phyloP scores from a whole-genome alignment of 2,329 filamentous ascomycete species.

The Lachnellula arida region DNA sequence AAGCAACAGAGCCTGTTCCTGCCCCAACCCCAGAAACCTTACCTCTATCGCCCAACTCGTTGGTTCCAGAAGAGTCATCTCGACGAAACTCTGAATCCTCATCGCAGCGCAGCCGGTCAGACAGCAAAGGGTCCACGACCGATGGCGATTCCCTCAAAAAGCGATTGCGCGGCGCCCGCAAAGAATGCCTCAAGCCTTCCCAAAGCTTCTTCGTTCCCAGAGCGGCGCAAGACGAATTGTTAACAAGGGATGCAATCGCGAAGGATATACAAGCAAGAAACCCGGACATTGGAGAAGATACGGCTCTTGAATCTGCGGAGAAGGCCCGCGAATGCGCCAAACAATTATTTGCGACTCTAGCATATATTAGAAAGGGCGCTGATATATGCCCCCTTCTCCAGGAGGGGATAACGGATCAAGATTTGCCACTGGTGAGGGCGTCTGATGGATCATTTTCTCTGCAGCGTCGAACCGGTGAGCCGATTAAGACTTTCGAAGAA shows the following conservation, averaged over 20 bases:
- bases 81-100: constrained; percentile 5
- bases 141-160: constrained; percentile 4
- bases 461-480: background rate
- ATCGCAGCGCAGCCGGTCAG: constrained; percentile 1
- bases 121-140: constrained; percentile 4
- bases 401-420: constrained; percentile 11
- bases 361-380: constrained; percentile 8
- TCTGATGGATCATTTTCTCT: background rate
- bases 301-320: background rate
- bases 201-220: constrained; percentile 11
- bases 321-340: background rate
- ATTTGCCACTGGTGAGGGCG: constrained; percentile 14
- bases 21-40: background rate
- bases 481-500: constrained; percentile 4
- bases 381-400: constrained; percentile 10
- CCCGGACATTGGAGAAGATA: background rate
- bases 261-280: constrained; percentile 9
- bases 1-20: background rate
- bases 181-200: constrained; percentile 6
- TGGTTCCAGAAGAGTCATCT: background rate
- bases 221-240: constrained; percentile 6
- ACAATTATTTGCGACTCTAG: constrained; percentile 16
- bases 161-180: constrained; percentile 5
- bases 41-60: background rate
- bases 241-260: constrained; percentile 5